A percentile compares a stretch with the other conserved stretches of the same genome.
Evolutionary conservation across 495 filamentous ascomycete species (phyloP).

Genomic region (Cairneyella variabilis): DNA sequence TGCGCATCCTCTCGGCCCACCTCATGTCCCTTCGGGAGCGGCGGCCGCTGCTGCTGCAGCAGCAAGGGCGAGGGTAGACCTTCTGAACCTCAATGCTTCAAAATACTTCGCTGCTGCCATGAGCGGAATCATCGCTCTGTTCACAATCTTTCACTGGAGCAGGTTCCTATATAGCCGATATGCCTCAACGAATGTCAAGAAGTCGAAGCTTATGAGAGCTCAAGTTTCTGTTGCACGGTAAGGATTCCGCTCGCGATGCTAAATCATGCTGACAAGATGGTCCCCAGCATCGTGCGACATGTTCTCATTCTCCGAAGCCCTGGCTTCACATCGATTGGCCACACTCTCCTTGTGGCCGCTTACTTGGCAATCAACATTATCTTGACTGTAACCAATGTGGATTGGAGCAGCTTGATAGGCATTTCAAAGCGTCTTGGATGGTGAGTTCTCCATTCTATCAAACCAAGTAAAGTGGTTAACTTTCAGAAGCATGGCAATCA

Average conservation of each 20-base stretch:
- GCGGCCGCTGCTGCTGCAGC: slow-evolving; percentile 1
- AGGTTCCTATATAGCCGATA: slow-evolving; percentile 29
- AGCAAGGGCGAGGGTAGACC: slow-evolving; percentile 6
- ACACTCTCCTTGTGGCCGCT: slow-evolving; percentile 40
- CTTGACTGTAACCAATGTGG: slow-evolving; percentile 43
- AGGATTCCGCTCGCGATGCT: neutral
- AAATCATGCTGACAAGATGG: neutral
- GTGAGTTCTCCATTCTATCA: slow-evolving; percentile 30
- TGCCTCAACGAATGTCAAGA: slow-evolving; percentile 3
- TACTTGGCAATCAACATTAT: slow-evolving; percentile 50
- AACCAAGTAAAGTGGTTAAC: neutral
- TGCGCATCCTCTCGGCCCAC: neutral
- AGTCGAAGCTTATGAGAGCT: slow-evolving; percentile 7
- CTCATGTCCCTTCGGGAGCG: neutral
- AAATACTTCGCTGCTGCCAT: slow-evolving; percentile 43
- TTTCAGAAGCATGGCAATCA: slow-evolving; percentile 45
- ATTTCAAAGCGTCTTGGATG: slow-evolving; percentile 44
- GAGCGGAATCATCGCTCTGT: slow-evolving; percentile 43
- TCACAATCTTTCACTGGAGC: slow-evolving; percentile 46
- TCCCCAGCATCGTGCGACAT: slow-evolving; percentile 31
- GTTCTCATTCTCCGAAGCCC: slow-evolving; percentile 40
- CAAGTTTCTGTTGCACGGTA: slow-evolving; percentile 16
- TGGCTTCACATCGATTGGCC: slow-evolving; percentile 50
- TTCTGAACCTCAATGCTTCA: slow-evolving; percentile 29
- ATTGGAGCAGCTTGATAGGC: slow-evolving; percentile 29